Evolutionary conservation across 108 stramenopile genomes (phyloP).

Genomic region (Schizochytrium sp.): DNA sequence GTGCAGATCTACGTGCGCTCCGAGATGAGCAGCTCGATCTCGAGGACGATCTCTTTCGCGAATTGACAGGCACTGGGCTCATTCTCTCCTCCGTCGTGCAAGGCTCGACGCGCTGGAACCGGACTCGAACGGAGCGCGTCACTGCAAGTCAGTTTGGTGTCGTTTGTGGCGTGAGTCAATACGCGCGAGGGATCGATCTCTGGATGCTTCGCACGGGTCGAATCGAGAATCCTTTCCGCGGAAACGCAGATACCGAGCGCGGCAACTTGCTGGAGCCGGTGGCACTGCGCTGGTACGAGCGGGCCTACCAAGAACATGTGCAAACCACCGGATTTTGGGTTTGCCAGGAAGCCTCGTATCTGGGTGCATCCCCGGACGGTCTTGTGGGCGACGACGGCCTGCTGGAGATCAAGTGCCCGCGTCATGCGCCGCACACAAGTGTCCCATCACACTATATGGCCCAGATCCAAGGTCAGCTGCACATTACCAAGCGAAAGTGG

Average conservation of each 20-base stretch:
- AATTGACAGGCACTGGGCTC: not conserved
- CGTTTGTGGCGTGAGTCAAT: not conserved
- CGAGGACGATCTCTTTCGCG: not conserved
- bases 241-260: not conserved
- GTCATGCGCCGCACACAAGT: not conserved
- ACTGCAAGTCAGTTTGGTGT: not conserved
- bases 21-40: not conserved
- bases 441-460: not conserved
- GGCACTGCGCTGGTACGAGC: not conserved
- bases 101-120: not conserved
- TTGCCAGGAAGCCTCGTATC: not conserved
- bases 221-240: not conserved
- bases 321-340: not conserved
- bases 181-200: not conserved
- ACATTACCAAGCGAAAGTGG: not conserved
- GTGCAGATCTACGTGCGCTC: too few relatives aligned
- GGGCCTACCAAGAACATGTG: not conserved
- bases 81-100: not conserved
- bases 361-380: not conserved
- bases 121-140: not conserved
- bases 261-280: not conserved
- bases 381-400: slow-evolving; percentile 7
- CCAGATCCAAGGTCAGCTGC: slow-evolving; percentile 3
- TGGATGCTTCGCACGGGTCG: not conserved
- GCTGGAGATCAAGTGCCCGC: not conserved